A percentile compares a stretch with the other conserved stretches of the same genome.
Conservation (phyloP, 495 filamentous ascomycete genomes). For the Clavariopsis aquatica region DNA sequence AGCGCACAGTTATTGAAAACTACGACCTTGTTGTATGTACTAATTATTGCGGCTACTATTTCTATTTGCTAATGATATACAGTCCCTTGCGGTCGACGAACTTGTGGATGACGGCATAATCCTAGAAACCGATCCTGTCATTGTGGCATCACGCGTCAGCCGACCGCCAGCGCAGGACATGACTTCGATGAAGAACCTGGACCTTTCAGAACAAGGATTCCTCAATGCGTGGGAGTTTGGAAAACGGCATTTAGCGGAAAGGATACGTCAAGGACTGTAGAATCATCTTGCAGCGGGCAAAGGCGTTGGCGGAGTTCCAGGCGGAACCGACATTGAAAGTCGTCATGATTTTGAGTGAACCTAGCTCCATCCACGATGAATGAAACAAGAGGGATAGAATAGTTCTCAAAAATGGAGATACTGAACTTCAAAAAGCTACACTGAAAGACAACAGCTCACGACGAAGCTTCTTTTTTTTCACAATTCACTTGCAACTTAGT, state of each 20-base stretch:
- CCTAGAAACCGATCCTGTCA: slow-evolving; percentile 90
- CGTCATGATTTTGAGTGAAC: too few relatives aligned
- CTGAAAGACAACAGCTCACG: too few relatives aligned
- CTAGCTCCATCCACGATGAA: too few relatives aligned
- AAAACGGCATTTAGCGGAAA: slow-evolving; percentile 86
- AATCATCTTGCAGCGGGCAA: not conserved
- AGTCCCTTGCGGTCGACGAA: slow-evolving; percentile 91
- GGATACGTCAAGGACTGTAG: slow-evolving; percentile 67
- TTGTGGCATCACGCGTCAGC: slow-evolving; percentile 88
- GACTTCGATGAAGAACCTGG: slow-evolving; percentile 83
- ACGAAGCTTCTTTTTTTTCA: too few relatives aligned
- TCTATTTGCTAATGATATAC: slow-evolving; percentile 44
- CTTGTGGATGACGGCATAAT: slow-evolving; percentile 96
- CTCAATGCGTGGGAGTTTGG: slow-evolving; percentile 95
- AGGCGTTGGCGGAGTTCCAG: slow-evolving; percentile 18
- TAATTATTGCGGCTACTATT: not conserved
- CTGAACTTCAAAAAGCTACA: too few relatives aligned
- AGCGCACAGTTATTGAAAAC: slow-evolving; percentile 96
- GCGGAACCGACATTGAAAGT: not conserved
- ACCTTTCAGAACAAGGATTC: slow-evolving; percentile 93
- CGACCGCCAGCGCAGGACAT: slow-evolving; percentile 88
- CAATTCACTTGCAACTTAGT: not conserved
- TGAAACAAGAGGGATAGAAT: too few relatives aligned
- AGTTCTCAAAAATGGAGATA: too few relatives aligned
- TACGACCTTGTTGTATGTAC: slow-evolving; percentile 66